These are phyloP conservation scores for Asterella californica DNA, from an alignment of 225 moss, liverwort and hornwort species.

Conservation along the genomic window DNA sequence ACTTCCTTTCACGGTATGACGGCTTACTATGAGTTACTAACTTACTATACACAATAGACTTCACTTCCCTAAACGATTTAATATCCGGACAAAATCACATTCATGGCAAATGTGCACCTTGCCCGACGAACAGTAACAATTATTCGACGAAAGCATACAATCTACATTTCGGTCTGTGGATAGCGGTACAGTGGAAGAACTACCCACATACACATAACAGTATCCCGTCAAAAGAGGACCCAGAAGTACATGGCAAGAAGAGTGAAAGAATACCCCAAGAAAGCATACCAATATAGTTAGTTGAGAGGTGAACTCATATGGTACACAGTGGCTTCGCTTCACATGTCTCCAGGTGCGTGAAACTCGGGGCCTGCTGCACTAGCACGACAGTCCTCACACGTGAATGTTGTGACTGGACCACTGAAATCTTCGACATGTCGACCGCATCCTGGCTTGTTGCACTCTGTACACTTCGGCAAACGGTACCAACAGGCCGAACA, in stretches of 20 bases:
- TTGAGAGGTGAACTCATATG: background rate
- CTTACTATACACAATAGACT: background rate
- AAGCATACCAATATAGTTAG: background rate
- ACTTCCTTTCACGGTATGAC: no score
- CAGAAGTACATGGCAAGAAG: no score
- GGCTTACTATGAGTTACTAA: no score
- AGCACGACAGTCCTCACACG: constrained; percentile 15
- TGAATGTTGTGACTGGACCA: background rate
- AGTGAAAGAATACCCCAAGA: background rate
- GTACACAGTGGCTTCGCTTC: constrained; percentile 13
- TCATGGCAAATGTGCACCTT: no score
- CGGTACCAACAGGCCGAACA: constrained; percentile 9
- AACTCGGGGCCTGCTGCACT: constrained; percentile 10
- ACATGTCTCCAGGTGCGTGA: constrained; percentile 9
- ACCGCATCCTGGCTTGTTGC: constrained; percentile 8
- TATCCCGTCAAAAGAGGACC: no score
- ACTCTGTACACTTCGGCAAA: constrained; percentile 7
- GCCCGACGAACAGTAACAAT: no score
- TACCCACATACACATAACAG: no score
- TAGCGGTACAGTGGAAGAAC: no score
- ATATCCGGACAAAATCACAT: no score
- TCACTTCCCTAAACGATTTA: no score
- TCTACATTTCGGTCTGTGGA: no score
- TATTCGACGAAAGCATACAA: no score
- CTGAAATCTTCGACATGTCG: constrained; percentile 2